phyloP scores from a whole-genome alignment of 306 rosid species.

The Calophaca sinica region DNA sequence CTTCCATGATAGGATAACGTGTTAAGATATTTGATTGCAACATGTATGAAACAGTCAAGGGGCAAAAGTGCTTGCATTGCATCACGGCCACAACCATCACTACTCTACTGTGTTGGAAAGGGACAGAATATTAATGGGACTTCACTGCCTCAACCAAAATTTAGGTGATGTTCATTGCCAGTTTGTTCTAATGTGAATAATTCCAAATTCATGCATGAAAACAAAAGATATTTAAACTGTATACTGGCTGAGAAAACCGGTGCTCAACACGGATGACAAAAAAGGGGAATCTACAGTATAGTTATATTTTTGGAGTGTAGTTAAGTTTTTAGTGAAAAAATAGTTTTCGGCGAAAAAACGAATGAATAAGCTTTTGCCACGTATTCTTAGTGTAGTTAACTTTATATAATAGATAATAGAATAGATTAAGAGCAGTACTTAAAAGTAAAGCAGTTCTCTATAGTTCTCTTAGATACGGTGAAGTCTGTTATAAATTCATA shows the following conservation, averaged over 20 bases:
- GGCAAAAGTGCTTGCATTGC: conserved; percentile 7
- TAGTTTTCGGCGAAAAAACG: too few species aligned
- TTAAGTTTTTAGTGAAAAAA: too few species aligned
- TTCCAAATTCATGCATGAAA: neutral
- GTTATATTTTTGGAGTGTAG: too few species aligned
- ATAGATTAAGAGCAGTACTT: too few species aligned
- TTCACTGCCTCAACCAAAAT: too few species aligned
- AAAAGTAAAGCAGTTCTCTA: neutral
- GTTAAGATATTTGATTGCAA: conserved; percentile 34
- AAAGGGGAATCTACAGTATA: too few species aligned
- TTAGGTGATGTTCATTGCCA: neutral
- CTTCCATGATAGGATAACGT: neutral
- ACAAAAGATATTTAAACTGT: neutral
- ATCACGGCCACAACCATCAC: neutral
- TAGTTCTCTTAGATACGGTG: neutral
- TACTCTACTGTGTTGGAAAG: conserved; percentile 37
- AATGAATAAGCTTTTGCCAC: too few species aligned
- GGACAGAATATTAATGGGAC: conserved; percentile 13
- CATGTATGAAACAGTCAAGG: conserved; percentile 10
- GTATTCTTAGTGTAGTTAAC: too few species aligned
- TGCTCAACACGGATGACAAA: too few species aligned
- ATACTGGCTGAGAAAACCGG: too few species aligned
- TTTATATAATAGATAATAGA: too few species aligned
- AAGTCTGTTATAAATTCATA: neutral
- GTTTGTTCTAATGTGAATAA: neutral